Base-by-base conservation (phyloP, 805 yeast species). In the Brettanomyces sp. region DNA sequence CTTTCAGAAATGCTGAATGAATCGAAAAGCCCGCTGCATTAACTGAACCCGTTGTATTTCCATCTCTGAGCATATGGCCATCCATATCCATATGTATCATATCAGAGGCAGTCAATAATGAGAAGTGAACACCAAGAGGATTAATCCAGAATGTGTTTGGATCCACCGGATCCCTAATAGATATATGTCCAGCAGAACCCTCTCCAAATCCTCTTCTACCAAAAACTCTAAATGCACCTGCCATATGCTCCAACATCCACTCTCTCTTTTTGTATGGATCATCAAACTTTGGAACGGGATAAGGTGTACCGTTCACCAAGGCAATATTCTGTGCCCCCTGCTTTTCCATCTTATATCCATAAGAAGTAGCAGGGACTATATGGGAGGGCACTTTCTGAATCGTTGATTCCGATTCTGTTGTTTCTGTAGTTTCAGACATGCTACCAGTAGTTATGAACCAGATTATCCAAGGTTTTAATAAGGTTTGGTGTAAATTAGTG, bases 121-220 rank as follows among this genome's bases (percentile, higher is more conserved):
- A 71, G 61, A 84, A 87, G 63, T 87, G 95, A 52, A 72, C 74
- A n/a, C 84, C 91, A 51, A 87, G 67, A 4, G 96, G 95, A 64
- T 87, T 87, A 60, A 87, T 85, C 95, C 95, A 87, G 62, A 87
- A 87, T 3, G 91, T 84, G 41, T 70, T 61, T n/a, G 83, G 83
- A 51, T 82, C 79, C 39, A 84, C 79, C 3, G 96, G 95, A 57
- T 87, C 96, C 54, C 93, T 74, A 11, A 87, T 74, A 7, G 93
- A 82, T 47, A 87, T 86, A 60, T 87, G 96, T 22, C 96, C 96
- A 0, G 95, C 88, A 21, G 79, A 63, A 13, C 95, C 95, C 60
- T 85, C 88, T 14, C 80, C 70, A 63, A 67, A 86, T 14, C 86
- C 87, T 53, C 76, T 77, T 57, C 95, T 73, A n/a, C 86, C 89